Base-by-base conservation (phyloP, 768 basidiomycete genomes). In the Russula brevipes region DNA sequence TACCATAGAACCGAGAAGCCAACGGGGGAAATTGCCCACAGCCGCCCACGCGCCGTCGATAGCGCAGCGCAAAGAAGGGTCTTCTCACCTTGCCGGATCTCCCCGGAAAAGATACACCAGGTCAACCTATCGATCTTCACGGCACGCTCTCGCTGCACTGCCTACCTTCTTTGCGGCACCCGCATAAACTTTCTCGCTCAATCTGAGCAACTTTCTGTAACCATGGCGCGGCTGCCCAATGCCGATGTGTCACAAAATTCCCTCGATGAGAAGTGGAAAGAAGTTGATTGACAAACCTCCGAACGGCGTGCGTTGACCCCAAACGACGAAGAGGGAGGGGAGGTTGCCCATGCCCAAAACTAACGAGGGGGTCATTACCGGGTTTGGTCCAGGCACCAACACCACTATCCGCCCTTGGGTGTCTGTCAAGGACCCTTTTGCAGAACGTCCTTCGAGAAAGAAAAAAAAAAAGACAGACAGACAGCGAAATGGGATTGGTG, bases 1-100 rank as follows among this genome's bases (percentile, higher is more conserved):
- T 44, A 2, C 31, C 30, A 61, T 61, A 51, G 46, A 57, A 52
- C 16, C 41, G 16, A 51, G 61, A 54, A 62, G 54, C 49, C 36
- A 38, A 38, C 41, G 51, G 49, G 5, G 16, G 1, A 3, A 59
- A 16, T 17, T 36, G 61, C 56, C 61, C 61, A 63, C 61, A 42
- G 41, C 50, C 16, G 55, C 49, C 7, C 55, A 57, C 55, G 42
- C 49, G 55, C 24, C 39, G 19, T 16, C 35, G 54, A 61, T 55
- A 47, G 54, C 11, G 39, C 44, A 47, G 54, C 11, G 39, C 44
- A 31, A 53, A 60, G n/a, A 41, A 58, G 33, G n/a, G 31, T 31
- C 52, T 19, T 39, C 49, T 11, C 12, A 6, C 17, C 39, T 19
- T 56, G 16, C 60, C 61, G 54, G n/a, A 62, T 51, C 42, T 36